A percentile compares a stretch with the other conserved stretches of the same genome.
phyloP scores from a whole-genome alignment of 495 filamentous ascomycete genomes.

The Penicillium pancosmium region DNA sequence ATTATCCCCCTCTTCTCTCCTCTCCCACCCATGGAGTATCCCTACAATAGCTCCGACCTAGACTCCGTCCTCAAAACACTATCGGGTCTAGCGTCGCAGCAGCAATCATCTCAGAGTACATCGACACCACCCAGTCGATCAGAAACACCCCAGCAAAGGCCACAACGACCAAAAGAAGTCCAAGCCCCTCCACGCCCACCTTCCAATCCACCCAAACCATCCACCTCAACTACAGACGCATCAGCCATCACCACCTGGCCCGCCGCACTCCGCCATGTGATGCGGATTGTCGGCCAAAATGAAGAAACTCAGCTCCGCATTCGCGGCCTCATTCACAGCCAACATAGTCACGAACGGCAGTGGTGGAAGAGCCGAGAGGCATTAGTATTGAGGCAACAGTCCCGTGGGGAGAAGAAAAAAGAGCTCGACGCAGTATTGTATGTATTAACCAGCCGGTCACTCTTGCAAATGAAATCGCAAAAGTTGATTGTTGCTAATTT shows the following conservation, averaged over 20 bases:
- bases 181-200: slow-evolving; percentile 15
- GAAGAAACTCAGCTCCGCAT: slow-evolving; percentile 45
- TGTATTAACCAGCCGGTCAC: slow-evolving; percentile 13
- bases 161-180: slow-evolving; percentile 11
- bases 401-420: slow-evolving; percentile 51
- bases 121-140: neutral
- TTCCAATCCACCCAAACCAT: slow-evolving; percentile 7
- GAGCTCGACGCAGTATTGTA: slow-evolving; percentile 56
- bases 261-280: slow-evolving; percentile 62
- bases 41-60: slow-evolving; percentile 49
- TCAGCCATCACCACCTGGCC: slow-evolving; percentile 68
- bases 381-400: slow-evolving; percentile 52
- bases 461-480: too few relatives aligned
- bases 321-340: slow-evolving; percentile 60
- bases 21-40: slow-evolving; percentile 13
- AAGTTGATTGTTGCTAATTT: too few relatives aligned
- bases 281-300: slow-evolving; percentile 56
- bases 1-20: neutral
- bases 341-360: slow-evolving; percentile 64
- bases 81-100: slow-evolving; percentile 30
- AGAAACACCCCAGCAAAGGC: neutral
- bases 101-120: slow-evolving; percentile 14
- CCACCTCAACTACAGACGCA: slow-evolving; percentile 40
- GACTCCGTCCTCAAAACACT: slow-evolving; percentile 58
- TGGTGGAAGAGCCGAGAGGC: slow-evolving; percentile 63